Base-by-base conservation (phyloP, 202 grass and related monocot species). In the Bolboschoenoplectus hybrid region DNA sequence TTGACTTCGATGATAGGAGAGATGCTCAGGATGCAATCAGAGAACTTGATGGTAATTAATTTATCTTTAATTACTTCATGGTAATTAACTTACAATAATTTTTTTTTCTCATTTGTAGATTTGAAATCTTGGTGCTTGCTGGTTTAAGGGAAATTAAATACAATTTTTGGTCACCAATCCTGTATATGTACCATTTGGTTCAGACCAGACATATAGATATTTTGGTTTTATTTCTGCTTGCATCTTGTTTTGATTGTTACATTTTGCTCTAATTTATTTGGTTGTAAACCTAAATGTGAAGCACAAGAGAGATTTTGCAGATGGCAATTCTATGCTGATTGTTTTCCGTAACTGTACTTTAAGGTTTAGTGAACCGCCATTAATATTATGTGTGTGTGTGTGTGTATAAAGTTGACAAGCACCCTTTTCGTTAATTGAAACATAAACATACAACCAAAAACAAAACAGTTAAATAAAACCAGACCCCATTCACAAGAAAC, bases 1-100 rank as follows among this genome's bases (percentile, higher is more conserved):
- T 95, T 32, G 93, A 95, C 82, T 93, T 93, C 73, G 91, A 95
- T 78, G 93, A 95, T 63, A 85, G 81, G 81, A 88, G 93, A 69
- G 93, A 92, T 86, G 93, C 93, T 20, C 91, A 92, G 80, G 93
- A 95, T 82, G 93, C 93, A 41, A 82, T 95, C 81, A 88, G 93
- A 84, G 89, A 93, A 89, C 64, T 95, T 87, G 91, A 95, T 91
- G 91, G 93, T 95, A 91, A 43, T 46, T 26, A 47, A 50, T 75
- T 85, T 61, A 10, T 85, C 19, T 75, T 58, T 6, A 9, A 4
- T 58, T 13, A 58, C 13, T 58, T 58, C 55, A 16, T 82, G 56
- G 47, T 56, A 16, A 9, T 65, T 17, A 1, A 50, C 32, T 81
- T 81, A 12, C 2, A 56, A 73, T 20, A 10, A 12, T 67, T 39